Base-by-base conservation (phyloP, 495 filamentous ascomycete genomes). In the Apodospora peruviana region DNA sequence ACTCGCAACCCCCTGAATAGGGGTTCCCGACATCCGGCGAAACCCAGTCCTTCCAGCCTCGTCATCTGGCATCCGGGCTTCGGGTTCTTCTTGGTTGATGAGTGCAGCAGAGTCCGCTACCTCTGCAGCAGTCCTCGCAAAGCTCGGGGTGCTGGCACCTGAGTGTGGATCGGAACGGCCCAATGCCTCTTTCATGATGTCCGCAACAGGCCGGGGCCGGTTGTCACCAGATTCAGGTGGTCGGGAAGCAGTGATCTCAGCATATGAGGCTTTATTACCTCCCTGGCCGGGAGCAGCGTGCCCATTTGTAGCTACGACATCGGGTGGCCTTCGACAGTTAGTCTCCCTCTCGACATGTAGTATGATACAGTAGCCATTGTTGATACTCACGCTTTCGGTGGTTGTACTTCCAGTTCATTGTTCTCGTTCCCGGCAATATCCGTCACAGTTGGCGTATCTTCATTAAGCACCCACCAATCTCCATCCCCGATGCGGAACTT, bases 391-490 rank as follows among this genome's bases (percentile, higher is more conserved):
- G 45, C 39, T 16, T 55, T 18, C 4, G 27, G 38, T 0, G 42
- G 22, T 44, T 67, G 68, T 3, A 77, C 57, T 21, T 70, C 58
- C 41, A 85, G 51, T 19, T 80, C 52, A 56, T 83, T 83, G 65
- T 85, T 85, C 44, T 64, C 61, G 59, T 81, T 83, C 25, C 83
- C 83, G 8, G 45, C 43, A 10, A 68, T 62, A 51, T 85, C 83
- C 34, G 69, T 75, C 3, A 69, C 79, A n/a, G 67, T 79, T 1
- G 75, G 69, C 4, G 65, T 62, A 29, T 60, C 60, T 20, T 84
- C 77, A 45, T 86, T 75, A 40, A 83, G 57, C 3, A 79, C 74
- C 85, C 84, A 86, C 77, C 78, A 82, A 53, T 86, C 74, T 25
- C 77, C 77, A 2, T 64, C 40, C 4, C 81, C 84, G 43, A 86